Conservation (phyloP, 1,284 basidiomycete genomes). For the Clitocybe nebularis region DNA sequence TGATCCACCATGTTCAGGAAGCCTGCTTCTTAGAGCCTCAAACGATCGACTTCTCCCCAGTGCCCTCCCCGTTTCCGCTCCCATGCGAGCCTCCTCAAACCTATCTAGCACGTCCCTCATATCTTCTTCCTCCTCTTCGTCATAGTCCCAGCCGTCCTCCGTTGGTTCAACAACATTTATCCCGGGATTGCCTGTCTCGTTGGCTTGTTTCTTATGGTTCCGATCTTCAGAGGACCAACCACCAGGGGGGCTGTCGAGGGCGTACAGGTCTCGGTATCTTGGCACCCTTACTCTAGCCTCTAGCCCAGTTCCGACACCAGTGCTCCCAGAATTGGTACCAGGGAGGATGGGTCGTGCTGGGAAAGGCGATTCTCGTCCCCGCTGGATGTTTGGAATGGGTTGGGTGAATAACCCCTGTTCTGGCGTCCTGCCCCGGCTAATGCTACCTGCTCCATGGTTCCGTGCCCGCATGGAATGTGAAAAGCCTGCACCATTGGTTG, state of each 20-base stretch:
- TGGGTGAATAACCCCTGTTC: slow-evolving; percentile 20
- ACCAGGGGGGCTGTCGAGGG: slow-evolving; percentile 17
- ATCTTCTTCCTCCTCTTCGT: slow-evolving; percentile 23
- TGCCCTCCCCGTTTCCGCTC: slow-evolving; percentile 12
- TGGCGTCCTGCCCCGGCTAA: slow-evolving; percentile 10
- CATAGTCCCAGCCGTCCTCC: slow-evolving; percentile 18
- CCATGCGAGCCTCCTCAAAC: slow-evolving; percentile 20
- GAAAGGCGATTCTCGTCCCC: slow-evolving; percentile 50
- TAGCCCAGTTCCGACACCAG: slow-evolving; percentile 14
- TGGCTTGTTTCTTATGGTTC: slow-evolving; percentile 4
- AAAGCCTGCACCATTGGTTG: slow-evolving; percentile 1
- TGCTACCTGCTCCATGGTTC: background rate
- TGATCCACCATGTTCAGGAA: slow-evolving; percentile 6
- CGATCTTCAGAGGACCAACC: slow-evolving; percentile 9
- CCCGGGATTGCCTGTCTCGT: background rate
- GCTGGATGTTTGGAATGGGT: slow-evolving; percentile 29
- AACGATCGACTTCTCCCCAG: slow-evolving; percentile 25
- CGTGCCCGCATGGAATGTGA: background rate
- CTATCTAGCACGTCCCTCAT: slow-evolving; percentile 28
- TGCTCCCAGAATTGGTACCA: slow-evolving; percentile 5
- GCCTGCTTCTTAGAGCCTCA: slow-evolving; percentile 18
- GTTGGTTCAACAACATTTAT: slow-evolving; percentile 12
- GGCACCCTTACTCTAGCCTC: slow-evolving; percentile 21
- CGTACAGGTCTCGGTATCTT: slow-evolving; percentile 24
- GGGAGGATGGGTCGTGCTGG: slow-evolving; percentile 35